These are phyloP conservation scores for Phytophthora aleatoria DNA, from an alignment of 352 stramenopile genomes.

Conservation along the genomic window DNA sequence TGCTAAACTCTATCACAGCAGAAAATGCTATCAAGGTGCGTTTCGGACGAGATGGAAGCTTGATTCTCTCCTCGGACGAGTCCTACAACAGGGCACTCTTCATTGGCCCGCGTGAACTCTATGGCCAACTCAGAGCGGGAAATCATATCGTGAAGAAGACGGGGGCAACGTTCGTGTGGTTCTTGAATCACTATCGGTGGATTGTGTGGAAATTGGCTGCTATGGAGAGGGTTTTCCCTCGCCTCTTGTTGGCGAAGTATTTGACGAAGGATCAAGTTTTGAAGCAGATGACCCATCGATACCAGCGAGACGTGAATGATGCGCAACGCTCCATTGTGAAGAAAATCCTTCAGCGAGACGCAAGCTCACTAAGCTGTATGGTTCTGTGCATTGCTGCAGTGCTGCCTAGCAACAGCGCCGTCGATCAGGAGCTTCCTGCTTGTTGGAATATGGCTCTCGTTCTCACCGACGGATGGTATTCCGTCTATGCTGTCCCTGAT, in stretches of 20 bases:
- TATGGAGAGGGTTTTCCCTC: slow-evolving; percentile 56
- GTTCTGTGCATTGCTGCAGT: slow-evolving; percentile 67
- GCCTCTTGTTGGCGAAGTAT: slow-evolving; percentile 60
- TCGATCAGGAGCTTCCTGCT: slow-evolving; percentile 48
- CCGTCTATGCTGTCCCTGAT: slow-evolving; percentile 64
- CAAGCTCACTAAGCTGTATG: slow-evolving; percentile 67
- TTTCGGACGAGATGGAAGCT: slow-evolving; percentile 27
- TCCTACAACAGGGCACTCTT: slow-evolving; percentile 20
- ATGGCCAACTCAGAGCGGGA: slow-evolving; percentile 36
- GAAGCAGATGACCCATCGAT: slow-evolving; percentile 56
- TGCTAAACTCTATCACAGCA: slow-evolving; percentile 40
- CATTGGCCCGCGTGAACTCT: slow-evolving; percentile 38
- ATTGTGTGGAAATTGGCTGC: slow-evolving; percentile 72
- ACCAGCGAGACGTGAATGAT: slow-evolving; percentile 57
- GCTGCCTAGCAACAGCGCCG: slow-evolving; percentile 34
- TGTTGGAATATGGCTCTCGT: slow-evolving; percentile 67
- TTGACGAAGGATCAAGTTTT: slow-evolving; percentile 63
- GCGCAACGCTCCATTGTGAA: slow-evolving; percentile 64
- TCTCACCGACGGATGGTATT: slow-evolving; percentile 80
- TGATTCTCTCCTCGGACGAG: slow-evolving; percentile 10
- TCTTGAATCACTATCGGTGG: slow-evolving; percentile 78
- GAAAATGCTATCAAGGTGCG: slow-evolving; percentile 35
- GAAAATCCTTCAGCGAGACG: slow-evolving; percentile 71
- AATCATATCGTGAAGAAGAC: slow-evolving; percentile 34
- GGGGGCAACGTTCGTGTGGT: slow-evolving; percentile 58